phyloP scores from a whole-genome alignment of 495 filamentous ascomycete genomes.

The Letharia columbiana region DNA sequence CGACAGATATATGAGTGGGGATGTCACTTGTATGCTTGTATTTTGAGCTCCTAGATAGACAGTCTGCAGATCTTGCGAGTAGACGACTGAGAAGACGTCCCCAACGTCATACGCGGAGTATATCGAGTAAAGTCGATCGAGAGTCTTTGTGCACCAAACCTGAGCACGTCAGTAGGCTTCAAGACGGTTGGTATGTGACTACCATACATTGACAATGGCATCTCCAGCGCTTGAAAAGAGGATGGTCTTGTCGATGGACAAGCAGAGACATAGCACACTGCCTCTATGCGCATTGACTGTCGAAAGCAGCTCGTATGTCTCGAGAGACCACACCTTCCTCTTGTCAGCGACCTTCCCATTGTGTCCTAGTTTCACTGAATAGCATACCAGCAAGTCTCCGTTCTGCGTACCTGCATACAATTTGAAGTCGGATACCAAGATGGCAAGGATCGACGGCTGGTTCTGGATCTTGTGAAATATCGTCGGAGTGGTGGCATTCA shows the following conservation, averaged over 20 bases:
- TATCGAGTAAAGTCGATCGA: constrained; percentile 71
- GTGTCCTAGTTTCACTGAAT: not conserved
- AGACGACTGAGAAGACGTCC: constrained; percentile 87
- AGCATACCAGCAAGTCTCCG: constrained; percentile 72
- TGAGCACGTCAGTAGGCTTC: constrained; percentile 28
- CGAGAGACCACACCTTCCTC: constrained; percentile 69
- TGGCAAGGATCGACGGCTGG: constrained; percentile 61
- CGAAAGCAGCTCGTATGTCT: constrained; percentile 68
- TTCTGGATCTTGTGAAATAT: constrained; percentile 63
- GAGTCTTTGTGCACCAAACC: constrained; percentile 58
- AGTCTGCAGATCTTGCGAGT: constrained; percentile 67
- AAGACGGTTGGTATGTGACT: not conserved
- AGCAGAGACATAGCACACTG: constrained; percentile 76
- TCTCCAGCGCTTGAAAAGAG: constrained; percentile 93
- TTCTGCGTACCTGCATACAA: constrained; percentile 88
- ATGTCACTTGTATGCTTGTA: constrained; percentile 69
- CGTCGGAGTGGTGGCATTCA: constrained; percentile 33
- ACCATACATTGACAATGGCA: constrained; percentile 78
- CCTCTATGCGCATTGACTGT: constrained; percentile 79
- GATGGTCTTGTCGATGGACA: constrained; percentile 62
- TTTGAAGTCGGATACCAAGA: constrained; percentile 52
- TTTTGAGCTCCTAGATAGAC: constrained; percentile 93
- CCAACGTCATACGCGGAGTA: constrained; percentile 93
- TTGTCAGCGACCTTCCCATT: constrained; percentile 15
- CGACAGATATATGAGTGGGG: constrained; percentile 34